Percentiles rank a stretch among this genome's conserved stretches.
phyloP scores from a whole-genome alignment of 768 basidiomycete species.

The Collybia mongolica region DNA sequence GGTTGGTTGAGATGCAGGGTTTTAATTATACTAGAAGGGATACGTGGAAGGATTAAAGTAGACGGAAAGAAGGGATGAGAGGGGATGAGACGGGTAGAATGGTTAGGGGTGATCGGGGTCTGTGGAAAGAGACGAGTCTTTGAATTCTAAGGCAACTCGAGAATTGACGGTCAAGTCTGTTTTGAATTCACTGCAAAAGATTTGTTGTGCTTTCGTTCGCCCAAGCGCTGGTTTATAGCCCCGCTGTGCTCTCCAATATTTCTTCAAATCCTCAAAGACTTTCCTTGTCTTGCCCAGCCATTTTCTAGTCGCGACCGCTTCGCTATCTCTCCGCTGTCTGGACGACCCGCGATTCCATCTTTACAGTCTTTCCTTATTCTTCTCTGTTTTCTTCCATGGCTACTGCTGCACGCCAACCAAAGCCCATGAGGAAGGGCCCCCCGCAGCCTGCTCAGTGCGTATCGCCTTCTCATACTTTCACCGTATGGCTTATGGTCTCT shows the following conservation, averaged over 20 bases:
- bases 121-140: neutral
- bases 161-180: constrained; percentile 2
- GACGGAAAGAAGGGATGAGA: neutral
- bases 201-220: neutral
- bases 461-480: constrained; percentile 7
- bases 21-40: neutral
- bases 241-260: neutral
- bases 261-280: constrained; percentile 1
- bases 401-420: constrained; percentile 61
- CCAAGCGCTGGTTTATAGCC: neutral
- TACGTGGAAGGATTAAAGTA: neutral
- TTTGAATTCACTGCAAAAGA: neutral
- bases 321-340: constrained; percentile 34
- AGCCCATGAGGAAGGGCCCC: constrained; percentile 61
- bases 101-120: constrained; percentile 1
- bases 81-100: neutral
- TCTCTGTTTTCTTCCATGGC: constrained; percentile 47
- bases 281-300: constrained; percentile 8
- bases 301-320: constrained; percentile 27
- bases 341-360: constrained; percentile 28
- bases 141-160: too few species aligned
- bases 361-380: constrained; percentile 31
- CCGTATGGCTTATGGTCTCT: constrained; percentile 27
- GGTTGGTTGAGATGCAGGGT: neutral
- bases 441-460: constrained; percentile 57